Conservation (phyloP, 768 basidiomycete species). For the Mycena chlorophos region DNA sequence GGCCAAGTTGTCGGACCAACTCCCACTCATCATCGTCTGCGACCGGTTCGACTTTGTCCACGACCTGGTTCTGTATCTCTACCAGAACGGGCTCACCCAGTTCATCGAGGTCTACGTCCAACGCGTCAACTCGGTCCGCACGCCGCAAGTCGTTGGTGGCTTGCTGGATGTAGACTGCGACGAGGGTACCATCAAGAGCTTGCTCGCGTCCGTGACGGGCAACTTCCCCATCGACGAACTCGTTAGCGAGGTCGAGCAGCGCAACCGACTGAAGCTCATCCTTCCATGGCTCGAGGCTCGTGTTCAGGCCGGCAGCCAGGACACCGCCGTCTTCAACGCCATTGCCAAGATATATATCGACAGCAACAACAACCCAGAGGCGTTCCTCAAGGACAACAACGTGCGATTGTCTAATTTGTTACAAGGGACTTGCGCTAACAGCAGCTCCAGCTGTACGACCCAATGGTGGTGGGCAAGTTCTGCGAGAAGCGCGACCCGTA, state of each 20-base stretch:
- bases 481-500: constrained; percentile 98
- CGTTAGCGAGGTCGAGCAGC: constrained; percentile 93
- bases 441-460: constrained; percentile 82
- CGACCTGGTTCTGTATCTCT: constrained; percentile 96
- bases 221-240: constrained; percentile 98
- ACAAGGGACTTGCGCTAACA: constrained; percentile 11
- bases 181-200: constrained; percentile 89
- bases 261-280: constrained; percentile 95
- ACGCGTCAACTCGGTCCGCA: constrained; percentile 94
- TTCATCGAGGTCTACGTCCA: constrained; percentile 99
- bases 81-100: constrained; percentile 94
- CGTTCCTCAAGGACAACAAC: constrained; percentile 98
- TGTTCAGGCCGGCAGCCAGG: constrained; percentile 91
- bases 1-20: constrained; percentile 92
- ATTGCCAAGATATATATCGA: constrained; percentile 99
- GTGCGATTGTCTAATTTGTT: constrained; percentile 43
- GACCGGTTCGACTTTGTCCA: constrained; percentile 99
- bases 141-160: constrained; percentile 96
- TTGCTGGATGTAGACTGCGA: constrained; percentile 98
- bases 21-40: constrained; percentile 99
- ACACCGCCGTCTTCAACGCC: constrained; percentile 93
- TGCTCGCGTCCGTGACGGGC: constrained; percentile 93
- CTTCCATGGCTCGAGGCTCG: constrained; percentile 95
- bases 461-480: constrained; percentile 96
- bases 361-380: constrained; percentile 96